Evolutionary conservation across 2,329 filamentous ascomycete genomes (phyloP).

Genomic region (Verticillium dahliae): DNA sequence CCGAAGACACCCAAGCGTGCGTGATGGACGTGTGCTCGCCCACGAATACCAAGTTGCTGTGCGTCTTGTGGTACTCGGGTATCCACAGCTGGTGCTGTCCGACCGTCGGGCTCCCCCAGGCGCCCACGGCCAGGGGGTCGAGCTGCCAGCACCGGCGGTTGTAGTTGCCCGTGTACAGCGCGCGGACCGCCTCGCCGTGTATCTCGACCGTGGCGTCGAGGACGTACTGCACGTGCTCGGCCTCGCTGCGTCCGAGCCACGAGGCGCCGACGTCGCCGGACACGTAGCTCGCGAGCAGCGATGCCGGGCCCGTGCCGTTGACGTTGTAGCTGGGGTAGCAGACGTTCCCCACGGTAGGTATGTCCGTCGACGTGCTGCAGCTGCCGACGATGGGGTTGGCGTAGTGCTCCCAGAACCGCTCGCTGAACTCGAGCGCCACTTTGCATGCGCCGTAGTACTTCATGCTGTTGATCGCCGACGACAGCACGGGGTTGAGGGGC

Average conservation of each 20-base stretch:
- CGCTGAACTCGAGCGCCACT: conserved; percentile 61
- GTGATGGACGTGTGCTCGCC: conserved; percentile 67
- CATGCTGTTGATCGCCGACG: conserved; percentile 39
- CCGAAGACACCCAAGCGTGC: conserved; percentile 64
- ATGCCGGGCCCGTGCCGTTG: conserved; percentile 56
- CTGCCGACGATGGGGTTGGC: conserved; percentile 54
- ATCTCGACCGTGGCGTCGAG: conserved; percentile 61
- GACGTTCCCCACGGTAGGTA: conserved; percentile 53
- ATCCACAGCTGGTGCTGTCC: conserved; percentile 65
- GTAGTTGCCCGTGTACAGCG: conserved; percentile 60
- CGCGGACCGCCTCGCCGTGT: conserved; percentile 52
- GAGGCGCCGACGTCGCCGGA: conserved; percentile 30
- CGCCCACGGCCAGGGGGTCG: conserved; percentile 52
- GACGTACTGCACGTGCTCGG: conserved; percentile 56
- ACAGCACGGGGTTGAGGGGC: conserved; percentile 30
- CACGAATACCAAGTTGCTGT: conserved; percentile 58
- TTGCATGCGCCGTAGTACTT: conserved; percentile 43
- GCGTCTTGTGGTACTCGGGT: conserved; percentile 66
- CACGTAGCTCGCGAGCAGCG: conserved; percentile 54
- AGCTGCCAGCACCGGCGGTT: conserved; percentile 60
- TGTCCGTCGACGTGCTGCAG: conserved; percentile 50
- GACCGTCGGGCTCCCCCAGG: conserved; percentile 53
- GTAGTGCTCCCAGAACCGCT: conserved; percentile 52
- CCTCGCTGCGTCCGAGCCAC: conserved; percentile 33
- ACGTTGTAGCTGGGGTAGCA: conserved; percentile 64